These are phyloP conservation scores for Withania somnifera DNA, from an alignment of 305 asterid species.

Conservation along the genomic window DNA sequence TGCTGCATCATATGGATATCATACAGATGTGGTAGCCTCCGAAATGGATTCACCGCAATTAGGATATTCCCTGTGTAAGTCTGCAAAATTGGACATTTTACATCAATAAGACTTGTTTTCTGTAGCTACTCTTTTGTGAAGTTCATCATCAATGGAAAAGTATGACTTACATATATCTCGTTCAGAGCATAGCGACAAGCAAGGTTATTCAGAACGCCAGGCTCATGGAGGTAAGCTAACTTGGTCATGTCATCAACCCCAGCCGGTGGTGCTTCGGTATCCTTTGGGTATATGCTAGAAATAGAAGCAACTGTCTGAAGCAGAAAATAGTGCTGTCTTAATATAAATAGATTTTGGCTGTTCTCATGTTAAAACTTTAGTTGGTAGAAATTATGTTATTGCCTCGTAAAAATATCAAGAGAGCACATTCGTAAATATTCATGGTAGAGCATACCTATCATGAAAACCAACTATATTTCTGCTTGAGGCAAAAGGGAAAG, in stretches of 20 bases:
- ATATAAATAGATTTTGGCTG: background rate
- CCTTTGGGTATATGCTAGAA: slow-evolving; percentile 85
- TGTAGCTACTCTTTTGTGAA: background rate
- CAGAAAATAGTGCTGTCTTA: background rate
- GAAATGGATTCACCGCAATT: slow-evolving; percentile 92
- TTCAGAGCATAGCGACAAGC: slow-evolving; percentile 66
- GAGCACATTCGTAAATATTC: background rate
- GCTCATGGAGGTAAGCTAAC: slow-evolving; percentile 91
- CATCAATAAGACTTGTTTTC: background rate
- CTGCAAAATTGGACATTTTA: slow-evolving; percentile 33
- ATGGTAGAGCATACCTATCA: background rate
- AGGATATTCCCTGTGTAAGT: slow-evolving; percentile 94
- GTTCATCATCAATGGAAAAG: background rate
- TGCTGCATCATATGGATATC: slow-evolving; percentile 92
- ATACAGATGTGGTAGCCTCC: slow-evolving; percentile 76
- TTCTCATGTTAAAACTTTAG: background rate
- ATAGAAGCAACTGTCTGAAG: slow-evolving; percentile 74
- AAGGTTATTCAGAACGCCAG: slow-evolving; percentile 76
- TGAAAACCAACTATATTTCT: background rate
- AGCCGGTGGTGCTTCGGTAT: slow-evolving; percentile 79
- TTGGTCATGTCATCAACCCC: slow-evolving; percentile 98
- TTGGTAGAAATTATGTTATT: background rate
- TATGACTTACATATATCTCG: slow-evolving; percentile 68
- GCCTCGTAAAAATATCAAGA: background rate
- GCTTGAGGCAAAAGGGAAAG: background rate